A percentile compares a stretch with the other conserved stretches of the same genome.
Evolutionary conservation across 2,329 filamentous ascomycete genomes (phyloP).

Genomic region (Oidium heveae): DNA sequence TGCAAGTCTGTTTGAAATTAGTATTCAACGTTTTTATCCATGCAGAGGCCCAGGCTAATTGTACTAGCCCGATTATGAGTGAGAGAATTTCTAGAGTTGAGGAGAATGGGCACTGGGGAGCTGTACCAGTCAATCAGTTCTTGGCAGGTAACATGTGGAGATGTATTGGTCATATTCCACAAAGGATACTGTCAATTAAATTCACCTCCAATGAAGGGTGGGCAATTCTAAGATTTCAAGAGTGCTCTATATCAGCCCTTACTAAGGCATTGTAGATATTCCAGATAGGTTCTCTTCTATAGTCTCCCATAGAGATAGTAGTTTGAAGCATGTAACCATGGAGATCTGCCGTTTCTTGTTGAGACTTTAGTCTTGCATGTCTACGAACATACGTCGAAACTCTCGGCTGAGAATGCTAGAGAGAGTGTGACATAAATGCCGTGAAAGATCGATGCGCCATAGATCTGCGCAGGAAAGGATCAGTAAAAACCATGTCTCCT

Average conservation of each 20-base stretch:
- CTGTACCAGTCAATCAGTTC: not conserved
- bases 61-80: not conserved
- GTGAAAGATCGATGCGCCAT: not conserved
- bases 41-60: not conserved
- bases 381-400: not conserved
- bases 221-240: not conserved
- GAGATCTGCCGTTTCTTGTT: not conserved
- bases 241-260: not conserved
- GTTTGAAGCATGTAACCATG: not conserved
- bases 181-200: not conserved
- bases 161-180: not conserved
- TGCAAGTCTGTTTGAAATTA: not conserved
- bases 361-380: not conserved
- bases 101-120: constrained; percentile 17
- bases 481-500: not conserved
- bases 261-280: not conserved
- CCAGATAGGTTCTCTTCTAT: not conserved
- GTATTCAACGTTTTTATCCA: not conserved
- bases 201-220: not conserved
- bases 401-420: not conserved
- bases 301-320: not conserved
- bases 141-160: not conserved
- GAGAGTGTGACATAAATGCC: not conserved
- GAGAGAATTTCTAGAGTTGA: not conserved
- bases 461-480: not conserved